phyloP scores from a whole-genome alignment of 2,329 filamentous ascomycete species.

The Cordyceps militaris region DNA sequence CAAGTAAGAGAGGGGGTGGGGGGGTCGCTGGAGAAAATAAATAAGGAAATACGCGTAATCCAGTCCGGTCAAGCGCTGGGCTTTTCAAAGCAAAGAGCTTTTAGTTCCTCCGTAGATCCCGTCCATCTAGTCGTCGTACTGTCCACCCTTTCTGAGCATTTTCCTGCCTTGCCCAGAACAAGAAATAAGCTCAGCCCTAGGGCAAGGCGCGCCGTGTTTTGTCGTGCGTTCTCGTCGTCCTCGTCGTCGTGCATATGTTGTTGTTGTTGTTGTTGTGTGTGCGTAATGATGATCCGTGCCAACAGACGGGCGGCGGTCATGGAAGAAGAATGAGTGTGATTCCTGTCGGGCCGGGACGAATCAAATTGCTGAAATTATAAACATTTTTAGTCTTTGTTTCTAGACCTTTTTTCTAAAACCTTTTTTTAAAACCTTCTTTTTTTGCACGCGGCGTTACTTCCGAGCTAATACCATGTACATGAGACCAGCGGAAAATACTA shows the following conservation, averaged over 20 bases:
- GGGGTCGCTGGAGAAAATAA: neutral
- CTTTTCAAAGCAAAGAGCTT: neutral
- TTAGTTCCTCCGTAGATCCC: no score
- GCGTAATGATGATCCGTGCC: neutral
- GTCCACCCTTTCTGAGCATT: neutral
- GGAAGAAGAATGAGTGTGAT: neutral
- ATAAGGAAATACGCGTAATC: neutral
- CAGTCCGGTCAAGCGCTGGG: neutral
- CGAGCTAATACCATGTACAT: no score
- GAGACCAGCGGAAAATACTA: no score
- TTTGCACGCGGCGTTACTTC: neutral
- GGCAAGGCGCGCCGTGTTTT: neutral
- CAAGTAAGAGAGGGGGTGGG: neutral
- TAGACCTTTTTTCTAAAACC: neutral
- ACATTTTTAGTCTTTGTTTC: neutral
- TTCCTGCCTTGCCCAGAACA: neutral
- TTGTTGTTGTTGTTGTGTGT: no score
- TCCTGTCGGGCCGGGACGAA: neutral
- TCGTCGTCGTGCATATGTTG: neutral
- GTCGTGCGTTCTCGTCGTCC: neutral
- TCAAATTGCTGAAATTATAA: neutral
- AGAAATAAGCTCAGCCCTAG: constrained; percentile 11
- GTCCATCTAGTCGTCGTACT: neutral
- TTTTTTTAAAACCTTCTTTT: neutral
- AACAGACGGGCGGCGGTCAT: neutral